Percentiles rank a stretch among this genome's conserved stretches.
phyloP scores from a whole-genome alignment of 768 basidiomycete species.

The Termitomyces titanicus region DNA sequence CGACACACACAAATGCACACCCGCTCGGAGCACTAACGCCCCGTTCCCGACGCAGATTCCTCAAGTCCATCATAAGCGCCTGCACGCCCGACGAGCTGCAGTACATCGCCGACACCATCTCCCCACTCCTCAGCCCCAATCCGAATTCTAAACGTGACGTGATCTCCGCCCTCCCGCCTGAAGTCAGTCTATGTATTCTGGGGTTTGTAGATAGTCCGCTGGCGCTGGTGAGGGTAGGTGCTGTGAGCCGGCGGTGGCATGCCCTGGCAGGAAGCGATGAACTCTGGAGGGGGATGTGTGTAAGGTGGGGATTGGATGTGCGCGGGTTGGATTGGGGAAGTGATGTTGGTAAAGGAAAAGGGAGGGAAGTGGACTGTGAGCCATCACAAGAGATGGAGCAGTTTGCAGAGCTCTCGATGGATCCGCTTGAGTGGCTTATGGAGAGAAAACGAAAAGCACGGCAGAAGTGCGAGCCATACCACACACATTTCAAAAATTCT shows the following conservation, averaged over 20 bases:
- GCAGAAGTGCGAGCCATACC: constrained; percentile 31
- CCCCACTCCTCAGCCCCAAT: constrained; percentile 61
- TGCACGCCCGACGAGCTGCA: constrained; percentile 42
- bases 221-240: constrained; percentile 63
- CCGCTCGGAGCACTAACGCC: not conserved
- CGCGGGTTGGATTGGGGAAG: not conserved
- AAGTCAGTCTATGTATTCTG: constrained; percentile 74
- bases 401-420: not conserved
- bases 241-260: constrained; percentile 73
- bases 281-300: constrained; percentile 79
- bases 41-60: not conserved
- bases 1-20: not conserved
- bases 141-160: constrained; percentile 67
- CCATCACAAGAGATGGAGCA: not conserved
- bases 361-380: not conserved
- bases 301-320: constrained; percentile 42
- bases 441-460: not conserved
- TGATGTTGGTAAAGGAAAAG: not conserved
- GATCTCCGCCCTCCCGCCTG: constrained; percentile 38
- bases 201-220: constrained; percentile 72
- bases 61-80: constrained; percentile 7
- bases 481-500: constrained; percentile 66
- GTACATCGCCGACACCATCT: constrained; percentile 61
- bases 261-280: constrained; percentile 68
- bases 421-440: not conserved